Evolutionary conservation across 768 basidiomycete species (phyloP), one percentile per base, ranked within the genome.

Genomic region (Pulveroboletus sp.): DNA sequence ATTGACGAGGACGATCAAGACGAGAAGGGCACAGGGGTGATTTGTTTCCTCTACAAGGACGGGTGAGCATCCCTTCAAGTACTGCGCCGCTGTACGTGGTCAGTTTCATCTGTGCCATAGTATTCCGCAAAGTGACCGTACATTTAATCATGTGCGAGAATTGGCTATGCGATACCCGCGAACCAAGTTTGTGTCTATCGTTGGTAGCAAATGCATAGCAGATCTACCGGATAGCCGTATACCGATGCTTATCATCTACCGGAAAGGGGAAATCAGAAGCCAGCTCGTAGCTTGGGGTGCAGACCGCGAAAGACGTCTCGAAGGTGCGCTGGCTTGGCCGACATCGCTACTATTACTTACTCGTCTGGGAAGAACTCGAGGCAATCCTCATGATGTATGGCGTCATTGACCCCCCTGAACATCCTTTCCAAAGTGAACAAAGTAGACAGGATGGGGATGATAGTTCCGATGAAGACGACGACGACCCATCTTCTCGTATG

Each of bases 11-110:
- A 77, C 26, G 85, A 86, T 43, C 74, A 79, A 8, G 76, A 80
- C 51, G 78, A 81, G 44, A 76, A 71, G 55, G 95, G 94, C 0
- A 98, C 93, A 0, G 93, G 92, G 0, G 93, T 98, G 2, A 81
- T 98, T 7, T 95, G 93, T 48, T 89, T 94, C 64, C 69, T 99
- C 32, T 98, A 93, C 72, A 97, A 96, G 68, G 93, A 96, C 59
- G 86, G 86, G 95, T 94, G 65, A 59, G 90, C 71, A 15, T 6
- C 35, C 39, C 32, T 39, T 18, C 17, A 36, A 27, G 42, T 8
- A 9, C 36, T 26, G 11, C 21, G 41, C 31, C 30, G 30, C 44
- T 21, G 35, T 24, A 24, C 48, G 5, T 33, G 9, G 28, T 33
- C 33, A 9, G 10, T 12, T 51, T 46, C 32, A 49, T 33, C 43